Percentiles rank a stretch among this genome's conserved stretches.
Evolutionary conservation across 2,329 filamentous ascomycete genomes (phyloP).

Genomic region (Periconia sp.): DNA sequence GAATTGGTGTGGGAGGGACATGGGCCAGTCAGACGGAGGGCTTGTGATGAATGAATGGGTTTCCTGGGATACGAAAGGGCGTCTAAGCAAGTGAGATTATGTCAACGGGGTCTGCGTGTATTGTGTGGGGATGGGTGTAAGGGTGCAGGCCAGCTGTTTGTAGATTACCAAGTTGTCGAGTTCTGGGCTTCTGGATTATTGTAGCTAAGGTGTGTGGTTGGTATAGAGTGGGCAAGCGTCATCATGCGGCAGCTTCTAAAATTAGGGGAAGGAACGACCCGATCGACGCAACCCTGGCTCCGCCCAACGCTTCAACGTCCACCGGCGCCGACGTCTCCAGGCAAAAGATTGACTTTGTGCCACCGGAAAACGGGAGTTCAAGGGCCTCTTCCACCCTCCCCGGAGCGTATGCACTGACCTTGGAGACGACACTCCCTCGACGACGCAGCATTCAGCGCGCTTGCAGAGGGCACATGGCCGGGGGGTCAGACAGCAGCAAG

Average conservation of each 20-base stretch:
- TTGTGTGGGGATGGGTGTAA: conserved; percentile 8
- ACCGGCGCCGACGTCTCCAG: conserved; percentile 1
- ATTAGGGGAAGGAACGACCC: too few relatives aligned
- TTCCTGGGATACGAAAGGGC: conserved; percentile 26
- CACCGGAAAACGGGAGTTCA: conserved; percentile 3
- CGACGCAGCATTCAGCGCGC: conserved; percentile 10
- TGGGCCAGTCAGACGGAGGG: conserved; percentile 6
- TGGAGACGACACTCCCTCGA: not conserved
- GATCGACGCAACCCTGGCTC: too few relatives aligned
- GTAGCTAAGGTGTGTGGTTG: too few relatives aligned
- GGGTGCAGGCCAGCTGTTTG: conserved; percentile 3
- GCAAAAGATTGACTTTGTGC: conserved; percentile 1
- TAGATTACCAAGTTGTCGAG: conserved; percentile 25
- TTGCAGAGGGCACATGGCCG: not conserved
- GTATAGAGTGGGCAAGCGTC: conserved; percentile 16
- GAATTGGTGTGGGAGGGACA: not conserved
- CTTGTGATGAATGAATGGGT: conserved; percentile 5
- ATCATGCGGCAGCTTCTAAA: conserved; percentile 11
- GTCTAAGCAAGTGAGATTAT: conserved; percentile 40
- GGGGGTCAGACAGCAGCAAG: not conserved
- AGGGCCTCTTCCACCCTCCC: not conserved
- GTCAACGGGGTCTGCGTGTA: conserved; percentile 11
- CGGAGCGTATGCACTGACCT: conserved; percentile 5
- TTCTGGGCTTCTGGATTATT: conserved; percentile 10
- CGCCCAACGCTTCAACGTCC: conserved; percentile 10